A percentile compares a stretch with the other conserved stretches of the same genome.
phyloP scores from a whole-genome alignment of 1,284 basidiomycete species.

The Athelia sp. region DNA sequence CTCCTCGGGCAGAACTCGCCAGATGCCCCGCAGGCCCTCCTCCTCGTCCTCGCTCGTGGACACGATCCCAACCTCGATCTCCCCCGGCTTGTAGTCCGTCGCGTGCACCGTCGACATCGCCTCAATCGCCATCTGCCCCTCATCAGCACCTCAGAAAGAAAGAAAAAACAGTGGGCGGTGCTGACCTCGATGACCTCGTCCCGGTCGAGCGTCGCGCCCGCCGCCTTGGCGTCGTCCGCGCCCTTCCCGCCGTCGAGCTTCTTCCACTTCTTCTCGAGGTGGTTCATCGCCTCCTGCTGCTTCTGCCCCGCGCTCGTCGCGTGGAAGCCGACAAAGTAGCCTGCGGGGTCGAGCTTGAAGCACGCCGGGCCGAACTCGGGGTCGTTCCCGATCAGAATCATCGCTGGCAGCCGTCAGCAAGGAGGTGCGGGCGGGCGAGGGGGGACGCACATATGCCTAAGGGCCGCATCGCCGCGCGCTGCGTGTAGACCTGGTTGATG shows the following conservation, averaged over 20 bases:
- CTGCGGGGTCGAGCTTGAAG: conserved; percentile 98
- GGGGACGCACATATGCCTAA: conserved; percentile 81
- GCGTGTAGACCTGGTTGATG: conserved; percentile 99
- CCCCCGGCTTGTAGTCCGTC: conserved; percentile 91
- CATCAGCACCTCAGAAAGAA: conserved; percentile 31
- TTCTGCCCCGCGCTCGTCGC: conserved; percentile 96
- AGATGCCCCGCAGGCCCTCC: conserved; percentile 62
- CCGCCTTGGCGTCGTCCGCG: conserved; percentile 67
- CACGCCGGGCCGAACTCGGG: conserved; percentile 88
- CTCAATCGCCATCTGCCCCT: conserved; percentile 83
- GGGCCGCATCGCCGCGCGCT: conserved; percentile 95
- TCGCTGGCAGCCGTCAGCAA: conserved; percentile 74
- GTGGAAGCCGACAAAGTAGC: conserved; percentile 98
- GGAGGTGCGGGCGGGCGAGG: too few relatives aligned
- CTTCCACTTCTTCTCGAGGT: conserved; percentile 99
- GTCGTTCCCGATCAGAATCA: conserved; percentile 95
- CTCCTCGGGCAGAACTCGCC: conserved; percentile 79
- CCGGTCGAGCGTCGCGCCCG: conserved; percentile 60
- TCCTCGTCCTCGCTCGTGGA: conserved; percentile 68
- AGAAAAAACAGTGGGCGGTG: conserved; percentile 4
- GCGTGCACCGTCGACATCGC: conserved; percentile 90
- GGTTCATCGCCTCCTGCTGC: conserved; percentile 98
- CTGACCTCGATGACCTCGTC: conserved; percentile 81
- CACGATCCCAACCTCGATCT: conserved; percentile 85
- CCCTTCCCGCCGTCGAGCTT: conserved; percentile 76